Conservation (phyloP, 108 stramenopile species). For the Fragilaria radians region DNA sequence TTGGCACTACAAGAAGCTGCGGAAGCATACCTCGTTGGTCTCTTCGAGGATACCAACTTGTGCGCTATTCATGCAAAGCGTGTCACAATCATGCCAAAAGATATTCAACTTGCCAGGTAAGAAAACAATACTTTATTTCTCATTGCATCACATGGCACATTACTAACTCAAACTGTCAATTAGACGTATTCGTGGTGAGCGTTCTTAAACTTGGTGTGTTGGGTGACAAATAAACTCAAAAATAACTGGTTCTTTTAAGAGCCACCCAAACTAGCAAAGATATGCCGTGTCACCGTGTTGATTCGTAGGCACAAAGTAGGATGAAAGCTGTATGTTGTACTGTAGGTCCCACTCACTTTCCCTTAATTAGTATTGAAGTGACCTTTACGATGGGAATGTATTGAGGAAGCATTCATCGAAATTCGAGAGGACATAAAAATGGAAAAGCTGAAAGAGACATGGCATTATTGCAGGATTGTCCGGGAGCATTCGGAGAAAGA, state of each 20-base stretch:
- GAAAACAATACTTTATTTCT: not conserved
- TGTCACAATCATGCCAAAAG: slow-evolving; percentile 99
- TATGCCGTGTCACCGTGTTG: too few relatives aligned
- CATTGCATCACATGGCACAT: not conserved
- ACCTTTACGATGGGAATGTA: too few relatives aligned
- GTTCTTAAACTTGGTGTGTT: slow-evolving; percentile 34
- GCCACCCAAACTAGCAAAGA: not conserved
- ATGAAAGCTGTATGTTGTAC: too few relatives aligned
- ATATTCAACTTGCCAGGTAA: slow-evolving; percentile 74
- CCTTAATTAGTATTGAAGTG: too few relatives aligned
- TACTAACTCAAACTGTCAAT: not conserved
- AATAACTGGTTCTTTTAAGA: not conserved
- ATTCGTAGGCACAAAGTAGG: too few relatives aligned
- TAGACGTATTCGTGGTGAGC: slow-evolving; percentile 64
- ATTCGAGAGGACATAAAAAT: too few relatives aligned
- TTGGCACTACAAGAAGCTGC: slow-evolving; percentile 93
- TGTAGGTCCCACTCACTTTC: too few relatives aligned
- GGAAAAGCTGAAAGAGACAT: too few relatives aligned
- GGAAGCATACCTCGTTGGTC: slow-evolving; percentile 92
- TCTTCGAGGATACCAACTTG: slow-evolving; percentile 97
- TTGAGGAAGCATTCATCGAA: too few relatives aligned
- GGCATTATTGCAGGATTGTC: too few relatives aligned
- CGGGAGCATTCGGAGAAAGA: too few relatives aligned
- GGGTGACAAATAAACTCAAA: not conserved
- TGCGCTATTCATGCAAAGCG: slow-evolving; percentile 97